Evolutionary conservation across 768 basidiomycete species (phyloP), one percentile per base, ranked within the genome.

Genomic region (Galerina marginata): DNA sequence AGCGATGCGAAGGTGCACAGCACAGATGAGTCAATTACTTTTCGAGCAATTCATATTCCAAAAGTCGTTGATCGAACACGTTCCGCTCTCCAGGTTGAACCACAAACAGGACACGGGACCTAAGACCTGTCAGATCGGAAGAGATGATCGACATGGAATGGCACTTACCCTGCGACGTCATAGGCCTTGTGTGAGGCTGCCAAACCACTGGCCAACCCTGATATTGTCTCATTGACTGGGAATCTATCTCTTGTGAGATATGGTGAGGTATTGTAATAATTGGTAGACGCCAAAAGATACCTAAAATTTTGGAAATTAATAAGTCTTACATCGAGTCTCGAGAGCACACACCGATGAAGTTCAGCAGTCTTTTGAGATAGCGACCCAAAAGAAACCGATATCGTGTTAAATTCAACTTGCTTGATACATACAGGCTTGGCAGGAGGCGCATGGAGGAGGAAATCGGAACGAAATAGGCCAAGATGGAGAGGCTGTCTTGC

Each of bases 391-490:
- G 95, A 95, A 0, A 89, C 86, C 2, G 95, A 93, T 63, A 98
- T 96, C 9, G 96, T 97, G 71, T 99, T 99, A 77, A 98, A 97
- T 72, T 99, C 96, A 43, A 99, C 96, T 75, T 99, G 96, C 72
- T 95, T 96, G 63, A 99, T 74, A 6, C 77, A 74, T 12, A 79
- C 67, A 3, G 69, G 54, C 38, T 78, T 69, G 29, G 75, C 69
- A 4, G 65, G 60, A 0, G 80, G 79, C 7, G 80, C 73, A 65
- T 99, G 94, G 20, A 98, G 76, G 33, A 99, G 79, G 75, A 98
- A 99, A 77, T 99, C 96, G 9, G 95, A 97, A 56, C 96, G 83
- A 76, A 96, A 97, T 16, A 99, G 75, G 16, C 96, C 95, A 6
- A 99, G 83, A 61, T 97, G 92, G 47, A 92, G 77, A 0, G 86